Evolutionary conservation across 2,329 filamentous ascomycete species (phyloP), one percentile per base, ranked within the genome.

Genomic region (Arthrobotrys conoides): DNA sequence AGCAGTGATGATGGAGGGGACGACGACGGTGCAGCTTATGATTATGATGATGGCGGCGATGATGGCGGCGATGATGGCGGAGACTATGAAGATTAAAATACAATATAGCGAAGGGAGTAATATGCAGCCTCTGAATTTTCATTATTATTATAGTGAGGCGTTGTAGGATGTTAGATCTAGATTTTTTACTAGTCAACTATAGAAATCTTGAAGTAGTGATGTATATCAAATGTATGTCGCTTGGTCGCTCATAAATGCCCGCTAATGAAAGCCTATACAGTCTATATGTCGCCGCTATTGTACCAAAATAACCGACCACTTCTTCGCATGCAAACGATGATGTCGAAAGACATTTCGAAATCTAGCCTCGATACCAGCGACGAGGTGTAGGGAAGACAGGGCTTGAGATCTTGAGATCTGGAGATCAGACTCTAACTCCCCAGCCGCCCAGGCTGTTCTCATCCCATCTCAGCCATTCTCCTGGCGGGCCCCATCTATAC

Each of bases 401-500:
- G n/a, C n/a, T n/a, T n/a, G n/a, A n/a, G n/a, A n/a, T n/a, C n/a
- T n/a, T 55, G 16, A 14, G 22, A 18, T 9, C 5, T 5, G 5
- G 12, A 57, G 18, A 53, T 77, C 46, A 77, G 3, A 77, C 14
- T 33, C 73, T 63, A 18, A 71, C 22, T 2, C 73, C 73, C 73
- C 73, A 77, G 2, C 73, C 73, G 12, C 73, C 44, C 12, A 71
- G 27, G 30, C 67, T 77, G 12, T 67, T 48, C 49, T 33, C 33
- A 57, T 77, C 73, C 73, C 73, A 77, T 22, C 67, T 66, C 33
- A 67, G 18, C 73, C 73, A 77, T 36, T 77, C 67, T 0, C 20
- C 30, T 4, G 61, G 46, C 36, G 48, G 20, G 0, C 67, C 73
- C 73, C 73, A 77, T 49, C 73, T 48, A 14, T 59, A 77, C 16